Percentiles rank a stretch among this genome's conserved stretches.
phyloP scores from a whole-genome alignment of 495 filamentous ascomycete genomes.

The Tricharina praecox region DNA sequence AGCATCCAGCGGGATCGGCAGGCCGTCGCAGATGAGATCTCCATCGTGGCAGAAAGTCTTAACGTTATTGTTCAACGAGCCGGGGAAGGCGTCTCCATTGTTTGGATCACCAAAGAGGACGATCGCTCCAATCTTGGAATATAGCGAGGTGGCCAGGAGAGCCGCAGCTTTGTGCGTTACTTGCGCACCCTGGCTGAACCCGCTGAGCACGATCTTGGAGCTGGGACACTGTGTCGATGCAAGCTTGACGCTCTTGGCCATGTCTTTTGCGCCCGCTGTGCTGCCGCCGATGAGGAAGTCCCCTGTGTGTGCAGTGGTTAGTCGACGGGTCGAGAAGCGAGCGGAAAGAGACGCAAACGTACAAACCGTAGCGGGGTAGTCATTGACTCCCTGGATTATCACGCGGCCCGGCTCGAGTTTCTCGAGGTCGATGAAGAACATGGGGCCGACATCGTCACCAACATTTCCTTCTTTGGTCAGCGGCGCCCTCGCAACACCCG shows the following conservation, averaged over 20 bases:
- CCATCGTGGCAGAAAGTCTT: constrained; percentile 16
- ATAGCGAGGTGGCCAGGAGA: constrained; percentile 6
- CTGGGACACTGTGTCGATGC: constrained; percentile 37
- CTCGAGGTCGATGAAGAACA: constrained; percentile 11
- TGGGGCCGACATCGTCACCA: constrained; percentile 15
- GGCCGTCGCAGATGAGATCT: constrained; percentile 13
- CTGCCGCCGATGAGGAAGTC: constrained; percentile 36
- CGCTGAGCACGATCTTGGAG: constrained; percentile 43
- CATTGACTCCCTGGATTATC: constrained; percentile 17
- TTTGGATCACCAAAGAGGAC: constrained; percentile 22
- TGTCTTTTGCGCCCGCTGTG: constrained; percentile 31
- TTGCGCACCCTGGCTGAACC: constrained; percentile 34
- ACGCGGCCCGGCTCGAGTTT: constrained; percentile 3
- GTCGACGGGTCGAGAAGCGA: no score
- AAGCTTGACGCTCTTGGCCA: constrained; percentile 34
- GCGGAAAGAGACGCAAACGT: background rate
- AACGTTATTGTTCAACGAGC: constrained; percentile 18
- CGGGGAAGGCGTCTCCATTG: constrained; percentile 14
- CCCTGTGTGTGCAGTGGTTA: background rate
- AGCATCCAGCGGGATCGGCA: constrained; percentile 8
- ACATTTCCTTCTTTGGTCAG: constrained; percentile 20
- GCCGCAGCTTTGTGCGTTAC: constrained; percentile 18
- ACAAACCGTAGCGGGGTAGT: constrained; percentile 16
- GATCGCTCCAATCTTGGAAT: constrained; percentile 12
- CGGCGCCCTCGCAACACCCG: no score